A percentile compares a stretch with the other conserved stretches of the same genome.
phyloP scores from a whole-genome alignment of 208 protist species.

The Leishmania turanica region DNA sequence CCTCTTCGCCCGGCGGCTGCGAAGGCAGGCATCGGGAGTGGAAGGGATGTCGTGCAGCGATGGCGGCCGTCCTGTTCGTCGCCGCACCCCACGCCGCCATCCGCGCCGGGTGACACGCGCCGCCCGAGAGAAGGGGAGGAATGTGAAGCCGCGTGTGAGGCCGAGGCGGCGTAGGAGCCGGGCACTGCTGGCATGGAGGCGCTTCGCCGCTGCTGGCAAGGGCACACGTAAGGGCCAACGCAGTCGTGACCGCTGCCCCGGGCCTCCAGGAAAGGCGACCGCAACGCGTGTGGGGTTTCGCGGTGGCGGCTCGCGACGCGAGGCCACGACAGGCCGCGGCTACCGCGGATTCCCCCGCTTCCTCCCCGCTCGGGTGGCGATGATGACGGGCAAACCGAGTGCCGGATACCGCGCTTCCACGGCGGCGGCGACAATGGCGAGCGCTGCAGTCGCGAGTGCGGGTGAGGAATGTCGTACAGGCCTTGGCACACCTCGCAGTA shows the following conservation, averaged over 20 bases:
- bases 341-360: neutral
- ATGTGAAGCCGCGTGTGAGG: neutral
- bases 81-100: neutral
- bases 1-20: too few species aligned
- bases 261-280: neutral
- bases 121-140: neutral
- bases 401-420: neutral
- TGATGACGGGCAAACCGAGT: neutral
- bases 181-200: conserved; percentile 1
- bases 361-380: neutral
- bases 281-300: neutral
- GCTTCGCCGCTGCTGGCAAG: conserved; percentile 12
- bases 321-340: conserved; percentile 6
- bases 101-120: too few species aligned
- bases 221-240: conserved; percentile 4
- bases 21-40: neutral
- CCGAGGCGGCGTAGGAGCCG: neutral
- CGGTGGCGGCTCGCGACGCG: neutral
- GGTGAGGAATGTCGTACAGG: conserved; percentile 42
- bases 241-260: neutral
- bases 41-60: neutral
- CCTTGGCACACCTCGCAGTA: conserved; percentile 84
- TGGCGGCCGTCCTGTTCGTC: neutral
- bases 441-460: conserved; percentile 20
- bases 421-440: conserved; percentile 1